Evolutionary conservation across 2,329 filamentous ascomycete genomes (phyloP), one percentile per base, ranked within the genome.

Genomic region (Nemania abortiva): DNA sequence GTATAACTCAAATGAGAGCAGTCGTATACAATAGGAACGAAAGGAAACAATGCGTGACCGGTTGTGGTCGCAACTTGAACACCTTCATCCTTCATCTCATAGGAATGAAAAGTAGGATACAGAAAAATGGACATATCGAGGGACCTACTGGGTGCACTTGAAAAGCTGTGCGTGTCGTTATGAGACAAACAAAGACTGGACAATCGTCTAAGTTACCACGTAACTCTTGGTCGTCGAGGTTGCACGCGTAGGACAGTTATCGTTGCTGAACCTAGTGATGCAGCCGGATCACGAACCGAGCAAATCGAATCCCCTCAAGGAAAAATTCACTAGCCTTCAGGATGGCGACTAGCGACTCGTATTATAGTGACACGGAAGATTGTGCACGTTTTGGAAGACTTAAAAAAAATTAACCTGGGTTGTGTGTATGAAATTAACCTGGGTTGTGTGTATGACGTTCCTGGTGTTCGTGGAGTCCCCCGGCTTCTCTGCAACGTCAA

Each of bases 381-480:
- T 53, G 47, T 63, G 31, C 47, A 47, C 59, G 59, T 55, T 54
- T 57, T 9, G 11, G 34, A 37, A 37, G 7, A 37, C 53, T n/a
- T n/a, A 61, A 65, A 39, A 37, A 20, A 20, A 42, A 52, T n/a
- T 56, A 57, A 60, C 59, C 56, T 63, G 37, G 59, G 64, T 60
- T 60, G 66, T 54, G 50, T 50, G 52, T 70, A 66, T 68, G 68
- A 66, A n/a, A n/a, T n/a, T 56, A 57, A 60, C 59, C 56, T 63
- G 37, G 59, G 64, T 60, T 60, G 66, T 54, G 50, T 50, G 52
- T 70, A 66, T 68, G 68, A 66, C 55, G 68, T 66, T 65, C 58
- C 31, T 56, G 22, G 24, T 53, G 56, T 58, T 63, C 34, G 20
- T 61, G 29, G 11, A 37, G 27, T 72, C 58, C 62, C 53, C 53